phyloP scores from a whole-genome alignment of 139 green algal species.

The Yamagishiella unicocca region DNA sequence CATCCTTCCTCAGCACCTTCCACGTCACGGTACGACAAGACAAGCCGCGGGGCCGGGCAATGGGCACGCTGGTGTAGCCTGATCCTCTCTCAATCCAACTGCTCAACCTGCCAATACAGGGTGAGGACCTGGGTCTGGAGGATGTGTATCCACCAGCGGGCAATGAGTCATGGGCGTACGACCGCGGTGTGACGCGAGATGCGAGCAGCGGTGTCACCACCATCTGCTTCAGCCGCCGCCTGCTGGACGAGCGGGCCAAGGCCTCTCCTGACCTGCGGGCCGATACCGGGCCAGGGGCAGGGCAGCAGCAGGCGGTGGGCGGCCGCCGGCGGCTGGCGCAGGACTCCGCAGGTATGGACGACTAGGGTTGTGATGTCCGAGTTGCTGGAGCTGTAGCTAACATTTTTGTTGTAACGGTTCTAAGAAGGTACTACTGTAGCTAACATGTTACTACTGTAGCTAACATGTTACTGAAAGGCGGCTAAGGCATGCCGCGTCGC shows the following conservation, averaged over 20 bases:
- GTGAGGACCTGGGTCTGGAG: neutral
- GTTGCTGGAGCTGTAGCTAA: no score
- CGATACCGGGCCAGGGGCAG: neutral
- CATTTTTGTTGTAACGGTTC: no score
- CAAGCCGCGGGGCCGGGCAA: no score
- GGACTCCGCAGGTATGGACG: no score
- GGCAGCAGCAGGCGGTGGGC: neutral
- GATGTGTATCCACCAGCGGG: neutral
- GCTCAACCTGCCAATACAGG: neutral
- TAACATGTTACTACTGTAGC: no score
- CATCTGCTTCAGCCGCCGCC: slow-evolving; percentile 43
- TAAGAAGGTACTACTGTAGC: no score
- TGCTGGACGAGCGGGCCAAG: neutral
- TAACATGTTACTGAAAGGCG: no score
- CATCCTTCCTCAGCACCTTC: neutral
- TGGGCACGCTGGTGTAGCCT: no score
- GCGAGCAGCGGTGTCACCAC: neutral
- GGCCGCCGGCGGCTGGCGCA: neutral
- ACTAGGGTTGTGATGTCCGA: no score
- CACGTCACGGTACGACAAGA: neutral
- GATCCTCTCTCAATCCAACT: no score
- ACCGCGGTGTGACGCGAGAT: neutral
- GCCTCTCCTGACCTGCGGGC: slow-evolving; percentile 6
- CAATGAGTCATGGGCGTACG: slow-evolving; percentile 4
- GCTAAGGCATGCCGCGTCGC: no score